phyloP scores from a whole-genome alignment of 2,329 filamentous ascomycete species.

The Lachnellula cervina region DNA sequence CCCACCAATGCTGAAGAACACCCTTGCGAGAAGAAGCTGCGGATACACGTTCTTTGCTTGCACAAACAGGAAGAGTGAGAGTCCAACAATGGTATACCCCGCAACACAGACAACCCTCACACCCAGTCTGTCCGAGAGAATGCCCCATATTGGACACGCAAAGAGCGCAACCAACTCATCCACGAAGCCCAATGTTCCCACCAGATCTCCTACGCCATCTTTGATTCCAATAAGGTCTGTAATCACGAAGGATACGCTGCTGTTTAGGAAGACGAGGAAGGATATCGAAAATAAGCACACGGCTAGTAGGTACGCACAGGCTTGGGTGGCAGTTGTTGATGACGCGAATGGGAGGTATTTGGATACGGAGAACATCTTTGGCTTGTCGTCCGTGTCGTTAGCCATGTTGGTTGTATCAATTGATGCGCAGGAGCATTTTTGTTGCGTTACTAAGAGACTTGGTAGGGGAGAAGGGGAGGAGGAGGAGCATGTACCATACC shows the following conservation, averaged over 20 bases:
- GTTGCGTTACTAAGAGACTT: neutral
- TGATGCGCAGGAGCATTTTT: neutral
- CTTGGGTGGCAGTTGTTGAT: constrained; percentile 56
- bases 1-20: constrained; percentile 86
- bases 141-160: constrained; percentile 75
- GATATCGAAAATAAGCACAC: constrained; percentile 84
- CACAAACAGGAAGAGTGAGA: constrained; percentile 74
- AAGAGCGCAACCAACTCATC: constrained; percentile 79
- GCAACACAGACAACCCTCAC: constrained; percentile 68
- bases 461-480: neutral
- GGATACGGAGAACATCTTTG: constrained; percentile 18
- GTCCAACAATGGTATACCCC: constrained; percentile 76
- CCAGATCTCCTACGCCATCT: constrained; percentile 69
- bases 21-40: constrained; percentile 74
- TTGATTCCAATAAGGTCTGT: constrained; percentile 76
- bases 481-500: no score
- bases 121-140: constrained; percentile 71
- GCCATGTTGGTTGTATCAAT: constrained; percentile 3
- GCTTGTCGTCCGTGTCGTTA: neutral
- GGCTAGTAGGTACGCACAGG: constrained; percentile 71
- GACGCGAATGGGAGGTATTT: constrained; percentile 48
- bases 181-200: constrained; percentile 78
- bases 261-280: constrained; percentile 87
- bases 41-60: constrained; percentile 86
- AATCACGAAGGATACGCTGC: constrained; percentile 77